These are phyloP conservation scores for Geotrichum phurueaensis DNA, from an alignment of 1,139 yeast genomes.

Conservation along the genomic window DNA sequence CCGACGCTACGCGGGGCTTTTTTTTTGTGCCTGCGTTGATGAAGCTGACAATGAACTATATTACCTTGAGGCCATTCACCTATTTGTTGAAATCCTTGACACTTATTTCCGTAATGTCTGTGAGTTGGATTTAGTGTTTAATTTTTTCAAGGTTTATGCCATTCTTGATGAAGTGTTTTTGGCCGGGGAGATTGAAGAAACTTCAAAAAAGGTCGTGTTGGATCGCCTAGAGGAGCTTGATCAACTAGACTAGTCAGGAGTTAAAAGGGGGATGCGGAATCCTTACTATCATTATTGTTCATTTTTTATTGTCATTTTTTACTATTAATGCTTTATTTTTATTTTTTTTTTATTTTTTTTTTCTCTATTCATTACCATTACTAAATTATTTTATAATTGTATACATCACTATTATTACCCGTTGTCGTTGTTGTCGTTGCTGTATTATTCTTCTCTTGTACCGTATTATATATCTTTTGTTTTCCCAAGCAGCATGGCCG, in stretches of 20 bases:
- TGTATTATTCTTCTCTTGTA: no score
- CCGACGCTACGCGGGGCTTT: conserved; percentile 86
- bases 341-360: no score
- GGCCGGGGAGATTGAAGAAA: conserved; percentile 80
- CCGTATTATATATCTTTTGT: no score
- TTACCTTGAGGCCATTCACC: conserved; percentile 76
- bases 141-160: conserved; percentile 86
- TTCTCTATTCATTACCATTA: not conserved
- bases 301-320: no score
- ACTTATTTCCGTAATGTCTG: conserved; percentile 86
- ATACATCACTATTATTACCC: not conserved
- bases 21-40: conserved; percentile 76
- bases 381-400: no score
- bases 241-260: conserved; percentile 22
- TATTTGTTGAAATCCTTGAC: conserved; percentile 85
- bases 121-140: conserved; percentile 89
- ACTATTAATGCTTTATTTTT: no score
- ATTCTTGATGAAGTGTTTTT: conserved; percentile 79
- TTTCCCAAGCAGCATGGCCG: no score
- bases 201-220: conserved; percentile 72
- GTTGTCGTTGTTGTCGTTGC: no score
- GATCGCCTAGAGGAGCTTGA: conserved; percentile 46
- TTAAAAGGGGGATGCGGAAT: not conserved
- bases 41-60: conserved; percentile 70
- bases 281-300: no score